A percentile compares a stretch with the other conserved stretches of the same genome.
Conservation (phyloP, 1,139 yeast species). For the Candida frijolesensis region DNA sequence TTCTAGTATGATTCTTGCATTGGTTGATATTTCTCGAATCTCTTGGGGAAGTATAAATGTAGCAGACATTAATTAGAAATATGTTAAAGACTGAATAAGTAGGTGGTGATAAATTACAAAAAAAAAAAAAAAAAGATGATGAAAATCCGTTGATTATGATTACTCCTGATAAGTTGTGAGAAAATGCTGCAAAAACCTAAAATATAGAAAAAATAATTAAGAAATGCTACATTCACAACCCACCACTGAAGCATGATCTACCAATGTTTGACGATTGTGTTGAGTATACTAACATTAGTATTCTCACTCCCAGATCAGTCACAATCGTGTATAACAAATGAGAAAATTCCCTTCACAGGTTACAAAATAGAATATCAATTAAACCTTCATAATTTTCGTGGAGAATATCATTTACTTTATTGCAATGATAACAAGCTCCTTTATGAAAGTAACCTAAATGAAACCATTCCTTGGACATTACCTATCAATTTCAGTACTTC, state of each 20-base stretch:
- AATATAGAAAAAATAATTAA: background rate
- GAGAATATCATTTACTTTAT: constrained; percentile 27
- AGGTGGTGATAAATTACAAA: background rate
- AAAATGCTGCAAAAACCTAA: background rate
- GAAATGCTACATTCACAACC: background rate
- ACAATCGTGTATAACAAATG: constrained; percentile 17
- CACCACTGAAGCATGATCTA: background rate
- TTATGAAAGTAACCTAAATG: constrained; percentile 26
- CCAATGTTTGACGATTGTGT: background rate
- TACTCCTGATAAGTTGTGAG: background rate
- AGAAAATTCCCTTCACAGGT: constrained; percentile 32
- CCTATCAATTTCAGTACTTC: constrained; percentile 14
- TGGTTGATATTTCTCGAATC: constrained; percentile 2
- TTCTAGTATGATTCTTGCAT: background rate
- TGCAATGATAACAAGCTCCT: constrained; percentile 35
- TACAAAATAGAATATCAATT: constrained; percentile 34
- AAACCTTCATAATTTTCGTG: constrained; percentile 15
- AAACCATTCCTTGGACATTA: constrained; percentile 29
- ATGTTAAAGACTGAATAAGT: background rate
- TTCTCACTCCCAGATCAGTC: constrained; percentile 15
- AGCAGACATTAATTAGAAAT: constrained; percentile 1
- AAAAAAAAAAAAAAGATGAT: background rate
- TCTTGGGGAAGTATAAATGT: constrained; percentile 4
- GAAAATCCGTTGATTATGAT: background rate
- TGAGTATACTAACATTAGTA: background rate